phyloP scores from a whole-genome alignment of 805 yeast genomes.

The Yamadazyma sp. region DNA sequence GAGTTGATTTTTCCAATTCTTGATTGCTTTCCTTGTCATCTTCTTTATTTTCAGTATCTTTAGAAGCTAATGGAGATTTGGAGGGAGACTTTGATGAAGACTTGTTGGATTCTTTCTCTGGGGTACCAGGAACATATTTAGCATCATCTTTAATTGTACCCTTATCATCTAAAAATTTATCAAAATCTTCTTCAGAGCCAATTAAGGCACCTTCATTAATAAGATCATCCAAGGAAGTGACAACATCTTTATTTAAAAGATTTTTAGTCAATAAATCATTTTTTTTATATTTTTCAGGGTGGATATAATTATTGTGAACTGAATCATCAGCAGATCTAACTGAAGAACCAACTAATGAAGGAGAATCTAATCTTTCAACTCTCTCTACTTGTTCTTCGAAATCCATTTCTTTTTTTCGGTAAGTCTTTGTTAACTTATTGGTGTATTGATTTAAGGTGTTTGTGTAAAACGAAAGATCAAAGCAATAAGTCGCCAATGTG shows the following conservation, averaged over 20 bases:
- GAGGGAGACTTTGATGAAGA: background rate
- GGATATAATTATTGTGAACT: slow-evolving; percentile 41
- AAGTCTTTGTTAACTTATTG: too few species aligned
- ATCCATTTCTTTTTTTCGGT: too few species aligned
- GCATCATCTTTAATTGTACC: slow-evolving; percentile 54
- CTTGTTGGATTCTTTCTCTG: slow-evolving; percentile 5
- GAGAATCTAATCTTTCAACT: slow-evolving; percentile 45
- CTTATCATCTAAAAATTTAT: slow-evolving; percentile 47
- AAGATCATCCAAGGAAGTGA: slow-evolving; percentile 54
- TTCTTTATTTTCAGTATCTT: background rate
- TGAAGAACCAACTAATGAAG: slow-evolving; percentile 54
- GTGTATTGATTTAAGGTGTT: too few species aligned
- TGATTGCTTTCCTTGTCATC: background rate
- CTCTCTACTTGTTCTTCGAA: slow-evolving; percentile 52
- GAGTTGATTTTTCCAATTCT: too few species aligned
- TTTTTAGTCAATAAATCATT: slow-evolving; percentile 13
- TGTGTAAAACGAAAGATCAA: too few species aligned
- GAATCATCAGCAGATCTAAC: slow-evolving; percentile 48
- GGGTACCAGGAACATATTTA: slow-evolving; percentile 23
- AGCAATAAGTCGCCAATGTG: too few species aligned
- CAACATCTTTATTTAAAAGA: slow-evolving; percentile 21
- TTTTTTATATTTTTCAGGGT: slow-evolving; percentile 41
- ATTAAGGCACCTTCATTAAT: slow-evolving; percentile 45
- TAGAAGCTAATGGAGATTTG: slow-evolving; percentile 2
- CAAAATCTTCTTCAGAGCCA: slow-evolving; percentile 53